These are phyloP conservation scores for Aspergillus ellipticus DNA, from an alignment of 495 filamentous ascomycete genomes.

Conservation along the genomic window DNA sequence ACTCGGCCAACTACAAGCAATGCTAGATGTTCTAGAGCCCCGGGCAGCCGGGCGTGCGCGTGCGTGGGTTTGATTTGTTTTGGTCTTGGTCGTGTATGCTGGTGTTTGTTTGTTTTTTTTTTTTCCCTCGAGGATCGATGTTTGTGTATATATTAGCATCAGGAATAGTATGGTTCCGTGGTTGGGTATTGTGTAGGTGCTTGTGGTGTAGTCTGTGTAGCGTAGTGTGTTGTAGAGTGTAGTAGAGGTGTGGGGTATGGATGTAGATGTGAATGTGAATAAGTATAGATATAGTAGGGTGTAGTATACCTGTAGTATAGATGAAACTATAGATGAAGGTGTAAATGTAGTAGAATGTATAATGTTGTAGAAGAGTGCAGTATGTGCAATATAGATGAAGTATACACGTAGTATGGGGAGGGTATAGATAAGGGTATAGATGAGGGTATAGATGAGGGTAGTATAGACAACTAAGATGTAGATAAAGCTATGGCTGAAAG, in stretches of 20 bases:
- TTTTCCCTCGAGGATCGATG: slow-evolving; percentile 18
- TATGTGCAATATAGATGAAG: too few species aligned
- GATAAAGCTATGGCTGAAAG: too few species aligned
- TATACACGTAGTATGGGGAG: too few species aligned
- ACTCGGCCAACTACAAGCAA: background rate
- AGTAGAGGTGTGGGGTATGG: background rate
- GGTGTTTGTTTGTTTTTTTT: slow-evolving; percentile 17
- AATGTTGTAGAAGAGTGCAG: too few species aligned
- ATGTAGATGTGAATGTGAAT: background rate
- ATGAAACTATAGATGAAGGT: background rate
- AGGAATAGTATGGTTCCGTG: slow-evolving; percentile 2
- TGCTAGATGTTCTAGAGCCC: too few species aligned
- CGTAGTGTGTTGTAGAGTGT: background rate
- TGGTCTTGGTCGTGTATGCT: background rate
- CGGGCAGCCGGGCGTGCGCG: too few species aligned
- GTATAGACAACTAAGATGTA: too few species aligned
- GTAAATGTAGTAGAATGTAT: background rate
- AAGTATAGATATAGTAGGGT: too few species aligned
- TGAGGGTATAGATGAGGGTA: too few species aligned
- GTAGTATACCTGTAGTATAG: too few species aligned
- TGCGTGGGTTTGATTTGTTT: too few species aligned
- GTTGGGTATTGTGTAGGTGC: background rate
- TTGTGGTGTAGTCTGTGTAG: background rate
- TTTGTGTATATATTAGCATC: slow-evolving; percentile 48
- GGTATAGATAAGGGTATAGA: too few species aligned